Percentiles rank a stretch among this genome's conserved stretches.
Evolutionary conservation across 2,329 filamentous ascomycete species (phyloP).

Genomic region (Lomentospora prolificans): DNA sequence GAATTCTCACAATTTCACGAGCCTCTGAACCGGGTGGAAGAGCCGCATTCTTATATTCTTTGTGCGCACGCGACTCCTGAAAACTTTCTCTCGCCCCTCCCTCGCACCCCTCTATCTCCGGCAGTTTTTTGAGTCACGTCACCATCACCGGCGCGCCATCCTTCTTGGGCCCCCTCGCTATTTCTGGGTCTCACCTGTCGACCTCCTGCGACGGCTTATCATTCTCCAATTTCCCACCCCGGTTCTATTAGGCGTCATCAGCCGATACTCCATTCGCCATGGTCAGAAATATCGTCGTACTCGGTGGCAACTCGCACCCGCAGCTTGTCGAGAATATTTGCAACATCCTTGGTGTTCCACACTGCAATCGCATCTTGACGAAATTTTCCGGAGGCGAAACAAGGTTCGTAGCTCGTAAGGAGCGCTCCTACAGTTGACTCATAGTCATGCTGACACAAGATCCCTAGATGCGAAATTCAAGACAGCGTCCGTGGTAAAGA

Average conservation of each 20-base stretch:
- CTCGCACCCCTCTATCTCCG: background rate
- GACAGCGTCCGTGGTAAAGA: conserved; percentile 97
- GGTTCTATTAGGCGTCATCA: background rate
- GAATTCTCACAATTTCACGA: background rate
- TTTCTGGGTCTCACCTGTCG: background rate
- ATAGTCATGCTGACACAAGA: background rate
- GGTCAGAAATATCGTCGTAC: conserved; percentile 91
- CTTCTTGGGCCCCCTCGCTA: no score
- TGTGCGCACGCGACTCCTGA: background rate
- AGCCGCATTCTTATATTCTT: background rate
- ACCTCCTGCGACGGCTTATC: background rate
- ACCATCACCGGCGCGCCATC: background rate
- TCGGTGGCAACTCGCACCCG: conserved; percentile 89
- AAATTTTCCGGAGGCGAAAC: conserved; percentile 97
- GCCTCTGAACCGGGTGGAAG: background rate
- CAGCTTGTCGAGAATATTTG: conserved; percentile 78
- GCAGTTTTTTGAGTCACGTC: background rate
- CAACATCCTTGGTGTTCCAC: conserved; percentile 78
- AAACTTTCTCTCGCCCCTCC: background rate
- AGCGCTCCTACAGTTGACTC: background rate
- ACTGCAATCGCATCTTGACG: conserved; percentile 70
- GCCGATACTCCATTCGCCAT: conserved; percentile 36
- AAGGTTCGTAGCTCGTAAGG: background rate
- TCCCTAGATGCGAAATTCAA: conserved; percentile 72
- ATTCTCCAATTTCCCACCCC: background rate